Conservation (phyloP, 225 moss, liverwort and hornwort species). For the Climacium dendroides region DNA sequence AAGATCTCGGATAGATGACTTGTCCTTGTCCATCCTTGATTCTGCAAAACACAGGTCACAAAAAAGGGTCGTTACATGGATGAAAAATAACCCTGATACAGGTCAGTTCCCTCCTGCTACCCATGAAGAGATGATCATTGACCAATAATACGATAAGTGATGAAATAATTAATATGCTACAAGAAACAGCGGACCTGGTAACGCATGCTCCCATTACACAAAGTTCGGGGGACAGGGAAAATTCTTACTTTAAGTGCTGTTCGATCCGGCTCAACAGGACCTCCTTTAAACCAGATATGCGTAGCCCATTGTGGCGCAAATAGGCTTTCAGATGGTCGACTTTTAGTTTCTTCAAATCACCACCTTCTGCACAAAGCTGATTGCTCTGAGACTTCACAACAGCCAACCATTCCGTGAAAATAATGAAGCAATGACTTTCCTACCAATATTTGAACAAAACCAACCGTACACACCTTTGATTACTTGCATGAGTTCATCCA, state of each 20-base stretch:
- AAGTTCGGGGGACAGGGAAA: background rate
- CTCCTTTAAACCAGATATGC: slow-evolving; percentile 44
- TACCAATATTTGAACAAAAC: background rate
- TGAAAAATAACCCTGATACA: background rate
- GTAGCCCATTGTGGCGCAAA: slow-evolving; percentile 44
- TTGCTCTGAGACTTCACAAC: background rate
- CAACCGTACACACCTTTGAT: background rate
- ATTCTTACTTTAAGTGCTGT: slow-evolving; percentile 37
- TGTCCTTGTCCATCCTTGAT: slow-evolving; percentile 31
- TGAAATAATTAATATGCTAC: background rate
- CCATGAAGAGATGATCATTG: background rate
- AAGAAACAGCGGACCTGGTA: background rate
- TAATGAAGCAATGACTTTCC: background rate
- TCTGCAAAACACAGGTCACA: background rate
- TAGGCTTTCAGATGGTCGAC: slow-evolving; percentile 46
- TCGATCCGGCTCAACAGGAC: slow-evolving; percentile 44
- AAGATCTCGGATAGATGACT: slow-evolving; percentile 4
- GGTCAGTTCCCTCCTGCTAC: background rate
- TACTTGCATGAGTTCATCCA: slow-evolving; percentile 7
- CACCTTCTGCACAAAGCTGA: slow-evolving; percentile 16
- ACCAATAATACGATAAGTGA: background rate
- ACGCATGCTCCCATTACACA: background rate
- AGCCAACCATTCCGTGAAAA: background rate
- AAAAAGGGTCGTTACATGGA: background rate
- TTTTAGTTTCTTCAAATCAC: slow-evolving; percentile 47